Base-by-base conservation (phyloP, 2,329 filamentous ascomycete genomes). In the Phoma sp. region DNA sequence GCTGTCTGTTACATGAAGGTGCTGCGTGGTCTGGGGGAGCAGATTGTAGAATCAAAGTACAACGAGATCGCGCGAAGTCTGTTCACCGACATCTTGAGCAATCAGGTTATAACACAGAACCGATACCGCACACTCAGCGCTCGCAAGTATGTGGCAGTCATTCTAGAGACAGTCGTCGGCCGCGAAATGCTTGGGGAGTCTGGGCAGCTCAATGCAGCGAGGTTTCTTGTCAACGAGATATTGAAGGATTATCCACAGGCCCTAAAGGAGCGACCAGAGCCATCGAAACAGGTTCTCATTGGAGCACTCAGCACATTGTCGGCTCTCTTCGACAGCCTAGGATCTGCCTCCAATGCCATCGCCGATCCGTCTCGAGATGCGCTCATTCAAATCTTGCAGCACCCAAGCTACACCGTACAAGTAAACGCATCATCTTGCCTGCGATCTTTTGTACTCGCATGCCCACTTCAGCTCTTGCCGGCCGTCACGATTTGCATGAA, bases 401-500 rank as follows among this genome's bases (percentile, higher is more conserved):
- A 99, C 74, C 92, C 93, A 0, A 97, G 92, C 75, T 98, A 98
- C 74, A 95, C 92, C 4, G 95, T 99, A 2, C 95, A 99, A 70
- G 87, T 98, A 3, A 90, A 95, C 66, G 88, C 92, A 1, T 91
- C 95, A 4, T 85, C 90, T 56, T 96, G 92, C 68, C 80, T 98
- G 65, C 92, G 93, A 64, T 86, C 84, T 0, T 95, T 98, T 68
- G 91, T 96, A 1, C 81, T 96, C 36, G 92, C 92, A 12, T 97
- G 92, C 64, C 95, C 95, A 4, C 91, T 96, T 63, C 93, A 98
- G 70, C 84, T 99, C 5, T 80, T 98, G 5, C 91, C 92, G 2
- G 95, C 92, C 59, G 86, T 98, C 15, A 96, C 93, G 0, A 91
- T 98, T 38, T 98, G 93, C 74, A 93, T 98, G 89, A 97, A 97